Percentiles rank a stretch among this genome's conserved stretches.
Conservation (phyloP, 2,329 filamentous ascomycete genomes). For the Aureobasidium leucospermi region DNA sequence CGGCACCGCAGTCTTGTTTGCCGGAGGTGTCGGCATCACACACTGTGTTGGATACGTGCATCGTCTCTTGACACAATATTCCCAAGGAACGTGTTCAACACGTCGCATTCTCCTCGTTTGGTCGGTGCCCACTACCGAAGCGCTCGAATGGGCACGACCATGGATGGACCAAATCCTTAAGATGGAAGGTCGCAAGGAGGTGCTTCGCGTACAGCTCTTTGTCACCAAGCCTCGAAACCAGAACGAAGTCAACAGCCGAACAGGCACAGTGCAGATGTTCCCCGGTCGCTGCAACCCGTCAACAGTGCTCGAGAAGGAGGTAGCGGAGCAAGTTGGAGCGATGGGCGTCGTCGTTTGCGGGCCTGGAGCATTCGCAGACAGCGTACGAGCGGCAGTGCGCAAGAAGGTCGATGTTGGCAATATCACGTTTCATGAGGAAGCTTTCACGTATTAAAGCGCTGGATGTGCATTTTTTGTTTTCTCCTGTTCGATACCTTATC, state of each 20-base stretch:
- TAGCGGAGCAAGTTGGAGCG: conserved; percentile 49
- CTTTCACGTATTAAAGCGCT: conserved; percentile 51
- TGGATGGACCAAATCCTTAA: conserved; percentile 61
- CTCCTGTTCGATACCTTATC: conserved; percentile 8
- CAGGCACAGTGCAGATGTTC: conserved; percentile 54
- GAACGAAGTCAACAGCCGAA: conserved; percentile 49
- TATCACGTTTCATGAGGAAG: conserved; percentile 58
- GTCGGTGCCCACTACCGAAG: conserved; percentile 67
- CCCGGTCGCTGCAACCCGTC: conserved; percentile 50
- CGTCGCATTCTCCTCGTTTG: conserved; percentile 68
- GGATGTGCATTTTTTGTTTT: neutral
- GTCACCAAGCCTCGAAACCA: conserved; percentile 52
- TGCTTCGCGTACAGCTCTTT: conserved; percentile 55
- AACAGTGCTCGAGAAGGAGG: conserved; percentile 50
- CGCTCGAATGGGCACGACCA: conserved; percentile 54
- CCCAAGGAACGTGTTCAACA: conserved; percentile 61
- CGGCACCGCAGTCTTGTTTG: conserved; percentile 71
- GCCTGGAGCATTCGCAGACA: conserved; percentile 56
- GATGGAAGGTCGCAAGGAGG: conserved; percentile 51
- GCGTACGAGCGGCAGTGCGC: conserved; percentile 49
- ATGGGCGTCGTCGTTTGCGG: conserved; percentile 57
- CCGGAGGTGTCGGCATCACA: conserved; percentile 73
- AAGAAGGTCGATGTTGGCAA: conserved; percentile 44
- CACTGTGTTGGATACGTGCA: conserved; percentile 71
- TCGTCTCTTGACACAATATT: conserved; percentile 61